Evolutionary conservation across 495 filamentous ascomycete species (phyloP).

Genomic region (Hapsidospora chrysogenum): DNA sequence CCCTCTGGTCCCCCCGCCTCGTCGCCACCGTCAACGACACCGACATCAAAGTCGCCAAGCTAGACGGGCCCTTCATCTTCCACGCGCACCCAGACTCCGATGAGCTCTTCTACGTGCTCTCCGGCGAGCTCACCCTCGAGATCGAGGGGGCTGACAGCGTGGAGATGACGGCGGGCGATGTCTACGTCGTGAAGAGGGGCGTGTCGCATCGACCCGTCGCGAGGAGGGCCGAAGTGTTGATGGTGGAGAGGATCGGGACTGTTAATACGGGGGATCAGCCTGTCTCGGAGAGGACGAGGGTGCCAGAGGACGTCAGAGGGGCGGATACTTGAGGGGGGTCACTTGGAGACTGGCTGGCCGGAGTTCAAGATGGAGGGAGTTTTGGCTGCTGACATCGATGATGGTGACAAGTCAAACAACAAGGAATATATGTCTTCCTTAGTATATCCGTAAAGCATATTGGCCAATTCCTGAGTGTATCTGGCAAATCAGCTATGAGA

Average conservation of each 20-base stretch:
- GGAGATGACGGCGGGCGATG: slow-evolving; percentile 5
- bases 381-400: too few relatives aligned
- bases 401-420: too few relatives aligned
- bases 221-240: slow-evolving; percentile 4
- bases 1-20: slow-evolving; percentile 7
- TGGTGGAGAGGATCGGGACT: slow-evolving; percentile 5
- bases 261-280: slow-evolving; percentile 4
- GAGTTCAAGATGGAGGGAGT: too few relatives aligned
- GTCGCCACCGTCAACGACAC: slow-evolving; percentile 11
- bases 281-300: neutral
- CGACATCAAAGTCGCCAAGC: slow-evolving; percentile 19
- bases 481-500: too few relatives aligned
- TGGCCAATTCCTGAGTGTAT: too few relatives aligned
- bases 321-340: too few relatives aligned
- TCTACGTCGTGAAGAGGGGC: slow-evolving; percentile 5
- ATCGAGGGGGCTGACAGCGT: slow-evolving; percentile 6
- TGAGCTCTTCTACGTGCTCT: slow-evolving; percentile 19
- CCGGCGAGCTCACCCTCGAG: slow-evolving; percentile 11
- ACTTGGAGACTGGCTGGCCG: too few relatives aligned
- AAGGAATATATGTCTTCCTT: too few relatives aligned
- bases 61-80: slow-evolving; percentile 18
- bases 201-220: slow-evolving; percentile 5
- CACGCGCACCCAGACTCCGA: slow-evolving; percentile 21
- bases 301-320: neutral
- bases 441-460: too few relatives aligned